Percentiles rank a stretch among this genome's conserved stretches.
These are phyloP conservation scores for Escovopsis sp. DNA, from an alignment of 2,329 filamentous ascomycete genomes.

Conservation along the genomic window DNA sequence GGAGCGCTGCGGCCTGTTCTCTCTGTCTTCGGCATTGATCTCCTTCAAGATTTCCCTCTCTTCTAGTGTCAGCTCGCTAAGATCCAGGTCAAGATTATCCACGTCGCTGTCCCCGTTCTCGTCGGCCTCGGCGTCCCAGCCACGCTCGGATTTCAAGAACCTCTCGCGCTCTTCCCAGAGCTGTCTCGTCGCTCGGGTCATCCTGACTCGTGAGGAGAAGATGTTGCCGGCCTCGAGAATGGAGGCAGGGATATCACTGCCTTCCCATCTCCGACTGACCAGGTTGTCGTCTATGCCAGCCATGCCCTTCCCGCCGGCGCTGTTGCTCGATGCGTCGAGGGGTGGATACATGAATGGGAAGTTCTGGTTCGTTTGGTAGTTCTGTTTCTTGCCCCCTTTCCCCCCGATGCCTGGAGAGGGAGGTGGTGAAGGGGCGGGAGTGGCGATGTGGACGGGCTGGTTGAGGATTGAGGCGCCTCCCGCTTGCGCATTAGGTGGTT, in stretches of 20 bases:
- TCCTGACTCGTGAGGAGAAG: slow-evolving; percentile 79
- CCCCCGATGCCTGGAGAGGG: slow-evolving; percentile 77
- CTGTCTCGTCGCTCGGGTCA: slow-evolving; percentile 82
- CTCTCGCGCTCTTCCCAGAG: slow-evolving; percentile 87
- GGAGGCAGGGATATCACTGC: slow-evolving; percentile 84
- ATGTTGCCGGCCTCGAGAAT: slow-evolving; percentile 90
- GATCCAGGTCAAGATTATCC: slow-evolving; percentile 33
- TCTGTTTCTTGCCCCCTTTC: slow-evolving; percentile 95
- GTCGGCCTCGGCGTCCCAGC: slow-evolving; percentile 51
- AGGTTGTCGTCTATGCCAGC: slow-evolving; percentile 66
- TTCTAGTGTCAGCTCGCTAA: slow-evolving; percentile 28
- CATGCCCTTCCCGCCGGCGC: slow-evolving; percentile 74
- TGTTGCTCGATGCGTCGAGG: slow-evolving; percentile 75
- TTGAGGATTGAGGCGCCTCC: slow-evolving; percentile 71
- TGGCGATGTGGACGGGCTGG: slow-evolving; percentile 97
- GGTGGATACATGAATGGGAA: slow-evolving; percentile 97
- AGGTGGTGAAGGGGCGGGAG: slow-evolving; percentile 86
- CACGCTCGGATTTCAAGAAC: slow-evolving; percentile 83
- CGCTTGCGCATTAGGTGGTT: slow-evolving; percentile 36
- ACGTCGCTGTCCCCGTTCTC: slow-evolving; percentile 30
- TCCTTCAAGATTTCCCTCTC: slow-evolving; percentile 28
- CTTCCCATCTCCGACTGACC: slow-evolving; percentile 78
- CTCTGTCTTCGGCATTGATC: slow-evolving; percentile 22
- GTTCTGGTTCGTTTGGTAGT: slow-evolving; percentile 97
- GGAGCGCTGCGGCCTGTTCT: slow-evolving; percentile 11